Conservation (phyloP, 176 grass and related monocot species). For the Triticum monococcum region DNA sequence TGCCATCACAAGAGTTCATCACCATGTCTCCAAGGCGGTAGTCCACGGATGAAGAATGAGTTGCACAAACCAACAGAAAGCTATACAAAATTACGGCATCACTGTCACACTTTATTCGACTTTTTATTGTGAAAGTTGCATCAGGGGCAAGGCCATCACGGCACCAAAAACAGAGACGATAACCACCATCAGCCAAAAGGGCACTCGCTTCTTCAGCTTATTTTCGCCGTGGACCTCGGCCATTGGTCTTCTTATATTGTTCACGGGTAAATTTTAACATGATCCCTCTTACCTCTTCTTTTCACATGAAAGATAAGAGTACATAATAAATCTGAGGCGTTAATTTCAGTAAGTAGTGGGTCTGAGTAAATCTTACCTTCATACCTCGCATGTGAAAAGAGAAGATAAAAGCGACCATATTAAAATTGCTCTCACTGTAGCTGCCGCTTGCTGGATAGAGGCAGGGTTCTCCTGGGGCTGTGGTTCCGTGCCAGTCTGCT, state of each 20-base stretch:
- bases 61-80: conserved; percentile 42
- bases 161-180: conserved; percentile 73
- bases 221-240: conserved; percentile 12
- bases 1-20: conserved; percentile 26
- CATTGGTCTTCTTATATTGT: too few relatives aligned
- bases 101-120: conserved; percentile 13
- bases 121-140: conserved; percentile 73
- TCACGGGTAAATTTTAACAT: too few relatives aligned
- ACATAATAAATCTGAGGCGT: too few relatives aligned
- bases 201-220: conserved; percentile 65
- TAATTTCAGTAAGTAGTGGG: too few relatives aligned
- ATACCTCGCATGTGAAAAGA: too few relatives aligned
- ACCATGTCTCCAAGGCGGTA: conserved; percentile 10
- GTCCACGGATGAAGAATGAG: conserved; percentile 28
- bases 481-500: conserved; percentile 21
- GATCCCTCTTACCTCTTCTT: too few relatives aligned
- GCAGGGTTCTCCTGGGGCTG: conserved; percentile 17
- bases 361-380: too few relatives aligned
- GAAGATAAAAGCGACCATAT: too few relatives aligned
- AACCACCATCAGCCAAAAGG: conserved; percentile 83
- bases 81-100: conserved; percentile 71
- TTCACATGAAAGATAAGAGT: too few relatives aligned
- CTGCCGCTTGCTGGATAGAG: conserved; percentile 25
- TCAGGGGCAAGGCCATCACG: conserved; percentile 84
- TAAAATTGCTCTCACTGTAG: background rate